Conservation (phyloP, 129 eudicot genomes). For the Pseudognaphalium luteoalbum region DNA sequence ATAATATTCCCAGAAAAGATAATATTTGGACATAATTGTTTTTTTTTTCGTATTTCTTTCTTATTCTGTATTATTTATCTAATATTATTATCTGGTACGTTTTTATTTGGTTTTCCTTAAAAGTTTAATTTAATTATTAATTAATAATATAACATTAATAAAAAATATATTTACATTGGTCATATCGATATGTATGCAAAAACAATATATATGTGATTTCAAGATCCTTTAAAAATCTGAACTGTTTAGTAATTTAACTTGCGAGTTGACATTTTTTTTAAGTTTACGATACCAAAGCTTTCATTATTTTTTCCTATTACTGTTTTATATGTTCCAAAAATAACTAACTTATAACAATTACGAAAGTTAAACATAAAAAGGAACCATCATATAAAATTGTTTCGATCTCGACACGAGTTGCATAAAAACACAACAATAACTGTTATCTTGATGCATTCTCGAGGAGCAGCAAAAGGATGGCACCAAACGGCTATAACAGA, state of each 20-base stretch:
- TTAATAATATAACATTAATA: neutral
- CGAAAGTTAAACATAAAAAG: too few relatives aligned
- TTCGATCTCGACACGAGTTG: slow-evolving; percentile 20
- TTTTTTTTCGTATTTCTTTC: too few relatives aligned
- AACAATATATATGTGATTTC: neutral
- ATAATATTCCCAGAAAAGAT: neutral
- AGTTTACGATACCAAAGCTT: neutral
- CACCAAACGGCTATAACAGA: slow-evolving; percentile 18
- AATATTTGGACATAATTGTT: neutral
- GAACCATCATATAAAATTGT: neutral
- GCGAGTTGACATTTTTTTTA: neutral
- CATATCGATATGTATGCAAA: neutral
- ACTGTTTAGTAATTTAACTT: neutral
- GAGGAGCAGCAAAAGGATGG: slow-evolving; percentile 35
- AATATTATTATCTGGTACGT: neutral
- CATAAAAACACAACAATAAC: slow-evolving; percentile 9
- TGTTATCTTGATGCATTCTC: slow-evolving; percentile 19
- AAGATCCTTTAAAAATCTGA: neutral
- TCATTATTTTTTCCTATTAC: neutral
- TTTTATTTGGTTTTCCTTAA: too few relatives aligned
- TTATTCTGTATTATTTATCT: neutral
- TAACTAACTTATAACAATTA: too few relatives aligned
- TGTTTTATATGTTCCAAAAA: too few relatives aligned
- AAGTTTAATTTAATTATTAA: too few relatives aligned
- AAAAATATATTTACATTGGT: neutral